These are phyloP conservation scores for Termitomyces sp. DNA, from an alignment of 768 basidiomycete species.

Conservation along the genomic window DNA sequence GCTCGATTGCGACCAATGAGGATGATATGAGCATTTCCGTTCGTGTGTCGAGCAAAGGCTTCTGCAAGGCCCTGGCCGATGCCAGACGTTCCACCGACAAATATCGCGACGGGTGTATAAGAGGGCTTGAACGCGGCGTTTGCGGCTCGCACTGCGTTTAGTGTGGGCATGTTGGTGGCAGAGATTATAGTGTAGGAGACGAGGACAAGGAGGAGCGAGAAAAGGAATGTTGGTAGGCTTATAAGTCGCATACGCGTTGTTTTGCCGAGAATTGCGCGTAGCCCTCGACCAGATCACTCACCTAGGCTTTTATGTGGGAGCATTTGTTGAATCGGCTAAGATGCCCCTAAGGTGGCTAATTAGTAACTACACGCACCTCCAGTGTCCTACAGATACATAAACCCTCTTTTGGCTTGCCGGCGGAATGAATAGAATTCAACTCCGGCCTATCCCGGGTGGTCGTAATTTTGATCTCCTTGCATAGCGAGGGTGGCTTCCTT, in stretches of 20 bases:
- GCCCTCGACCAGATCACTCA: no score
- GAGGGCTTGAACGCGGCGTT: slow-evolving; percentile 20
- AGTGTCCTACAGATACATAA: no score
- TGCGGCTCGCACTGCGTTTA: slow-evolving; percentile 17
- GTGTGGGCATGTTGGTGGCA: slow-evolving; percentile 16
- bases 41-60: slow-evolving; percentile 35
- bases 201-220: background rate
- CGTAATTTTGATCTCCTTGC: no score
- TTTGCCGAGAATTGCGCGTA: no score
- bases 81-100: slow-evolving; percentile 37
- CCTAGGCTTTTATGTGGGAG: no score
- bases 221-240: background rate
- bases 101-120: slow-evolving; percentile 26
- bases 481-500: no score
- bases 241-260: background rate
- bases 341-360: no score
- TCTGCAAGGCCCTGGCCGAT: slow-evolving; percentile 40
- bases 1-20: slow-evolving; percentile 43
- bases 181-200: background rate
- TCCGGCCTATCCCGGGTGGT: no score
- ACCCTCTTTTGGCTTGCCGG: no score
- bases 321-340: no score
- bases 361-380: no score
- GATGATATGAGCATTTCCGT: slow-evolving; percentile 42
- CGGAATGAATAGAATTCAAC: no score